phyloP scores from a whole-genome alignment of 805 yeast species.

The Millerago galiae region DNA sequence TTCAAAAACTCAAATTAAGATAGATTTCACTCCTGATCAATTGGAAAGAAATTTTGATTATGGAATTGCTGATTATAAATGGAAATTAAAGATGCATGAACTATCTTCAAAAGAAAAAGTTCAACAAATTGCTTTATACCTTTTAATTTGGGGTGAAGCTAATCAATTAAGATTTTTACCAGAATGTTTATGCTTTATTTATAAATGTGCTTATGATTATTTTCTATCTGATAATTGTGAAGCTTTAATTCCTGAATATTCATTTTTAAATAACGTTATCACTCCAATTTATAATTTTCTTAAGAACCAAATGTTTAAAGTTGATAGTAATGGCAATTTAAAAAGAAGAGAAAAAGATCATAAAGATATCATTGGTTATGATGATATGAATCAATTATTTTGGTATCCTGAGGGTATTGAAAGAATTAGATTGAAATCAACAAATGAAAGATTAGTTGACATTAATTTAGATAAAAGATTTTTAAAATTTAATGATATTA shows the following conservation, averaged over 20 bases:
- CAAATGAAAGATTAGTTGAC: conserved; percentile 43
- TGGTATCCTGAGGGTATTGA: conserved; percentile 78
- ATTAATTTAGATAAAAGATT: conserved; percentile 50
- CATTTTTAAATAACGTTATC: conserved; percentile 57
- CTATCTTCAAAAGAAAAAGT: conserved; percentile 44
- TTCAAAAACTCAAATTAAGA: conserved; percentile 42
- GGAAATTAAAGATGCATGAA: conserved; percentile 45
- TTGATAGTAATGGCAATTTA: conserved; percentile 39
- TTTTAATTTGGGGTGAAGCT: conserved; percentile 88
- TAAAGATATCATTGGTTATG: conserved; percentile 71
- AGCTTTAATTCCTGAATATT: conserved; percentile 20
- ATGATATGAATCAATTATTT: conserved; percentile 81
- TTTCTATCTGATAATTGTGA: conserved; percentile 37
- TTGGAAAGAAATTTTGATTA: conserved; percentile 35
- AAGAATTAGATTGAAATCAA: conserved; percentile 38
- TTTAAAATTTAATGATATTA: conserved; percentile 40
- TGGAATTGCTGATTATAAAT: conserved; percentile 68
- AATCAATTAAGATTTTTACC: conserved; percentile 82
- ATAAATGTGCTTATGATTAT: conserved; percentile 70
- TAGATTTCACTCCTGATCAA: conserved; percentile 40
- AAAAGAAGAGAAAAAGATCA: conserved; percentile 55
- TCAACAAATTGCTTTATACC: conserved; percentile 61
- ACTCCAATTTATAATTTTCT: conserved; percentile 65
- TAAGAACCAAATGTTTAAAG: conserved; percentile 46
- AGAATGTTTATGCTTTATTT: conserved; percentile 78